Base-by-base conservation (phyloP, 1,284 basidiomycete genomes). In the Cryptococcus sp. region DNA sequence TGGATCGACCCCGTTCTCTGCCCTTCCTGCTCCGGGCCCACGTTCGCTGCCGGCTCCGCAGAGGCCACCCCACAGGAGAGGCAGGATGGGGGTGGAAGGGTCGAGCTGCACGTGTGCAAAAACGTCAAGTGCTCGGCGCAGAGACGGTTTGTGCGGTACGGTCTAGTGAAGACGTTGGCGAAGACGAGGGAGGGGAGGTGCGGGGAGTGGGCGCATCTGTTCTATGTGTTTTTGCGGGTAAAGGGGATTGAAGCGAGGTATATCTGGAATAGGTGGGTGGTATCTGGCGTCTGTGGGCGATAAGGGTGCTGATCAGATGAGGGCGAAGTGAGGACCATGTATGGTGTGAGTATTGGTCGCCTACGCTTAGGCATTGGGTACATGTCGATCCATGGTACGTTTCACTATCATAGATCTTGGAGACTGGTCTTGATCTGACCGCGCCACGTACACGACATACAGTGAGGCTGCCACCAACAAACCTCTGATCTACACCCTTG, bases 1-100 rank as follows among this genome's bases (percentile, higher is more conserved):
- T 81, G 80, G 80, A 70, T 73, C 12, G 80, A 81, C 60, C 80
- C 79, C 2, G 76, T 80, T 52, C 69, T 63, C 21, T 81, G 80
- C 53, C 57, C 70, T 0, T 21, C 7, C 4, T 81, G 80, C 54
- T 55, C 59, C 0, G 70, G 69, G 0, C 40, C 52, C 12, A 80
- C 79, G 1, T 39, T 39, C n/a, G 50, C 46, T 4, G 40, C 46
- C 6, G 68, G 63, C 0, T 20, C 12, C 0, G 63, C 48, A 1
- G 37, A 57, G 15, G 65, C 76, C 4, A 72, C 56, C 1, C 52
- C 46, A 0, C 63, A 71, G 28, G 79, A 80, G 52, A 50, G 59
- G 20, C 43, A 33, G 5, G 75, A 76, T 5, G 77, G 78, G 7
- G 79, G 76, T 2, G 71, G 72, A 1, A 58, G 78, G 39, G 75